These are phyloP conservation scores for Limonomyces culmigenus DNA, from an alignment of 1,284 basidiomycete genomes.

Conservation along the genomic window DNA sequence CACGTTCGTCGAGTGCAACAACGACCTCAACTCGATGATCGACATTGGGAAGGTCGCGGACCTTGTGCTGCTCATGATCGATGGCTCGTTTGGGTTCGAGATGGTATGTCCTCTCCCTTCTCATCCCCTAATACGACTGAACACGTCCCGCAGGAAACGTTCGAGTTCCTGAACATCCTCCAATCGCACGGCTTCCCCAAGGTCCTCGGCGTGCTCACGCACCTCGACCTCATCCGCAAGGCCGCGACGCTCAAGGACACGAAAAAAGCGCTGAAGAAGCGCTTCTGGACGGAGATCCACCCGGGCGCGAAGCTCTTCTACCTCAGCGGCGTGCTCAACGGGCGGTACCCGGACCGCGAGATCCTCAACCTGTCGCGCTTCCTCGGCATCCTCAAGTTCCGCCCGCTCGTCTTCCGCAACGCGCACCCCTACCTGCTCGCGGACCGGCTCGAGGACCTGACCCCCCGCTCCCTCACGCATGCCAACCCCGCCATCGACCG, in stretches of 20 bases:
- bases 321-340: slow-evolving; percentile 93
- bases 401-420: slow-evolving; percentile 93
- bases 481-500: slow-evolving; percentile 76
- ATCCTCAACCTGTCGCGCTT: slow-evolving; percentile 93
- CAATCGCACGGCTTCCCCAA: slow-evolving; percentile 98
- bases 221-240: slow-evolving; percentile 96
- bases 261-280: slow-evolving; percentile 92
- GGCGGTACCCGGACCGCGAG: slow-evolving; percentile 94
- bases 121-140: slow-evolving; percentile 1
- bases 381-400: slow-evolving; percentile 97
- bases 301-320: slow-evolving; percentile 98
- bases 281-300: slow-evolving; percentile 99
- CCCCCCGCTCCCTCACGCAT: slow-evolving; percentile 72
- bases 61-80: slow-evolving; percentile 92
- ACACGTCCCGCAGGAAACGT: slow-evolving; percentile 63
- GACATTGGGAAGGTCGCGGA: slow-evolving; percentile 96
- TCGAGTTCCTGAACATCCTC: slow-evolving; percentile 95
- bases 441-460: slow-evolving; percentile 92
- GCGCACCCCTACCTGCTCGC: slow-evolving; percentile 91
- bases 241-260: slow-evolving; percentile 74
- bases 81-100: slow-evolving; percentile 96
- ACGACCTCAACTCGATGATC: slow-evolving; percentile 96
- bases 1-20: slow-evolving; percentile 96
- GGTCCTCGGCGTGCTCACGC: slow-evolving; percentile 91
- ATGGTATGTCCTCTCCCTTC: slow-evolving; percentile 46